phyloP scores from a whole-genome alignment of 352 stramenopile genomes.

The Pythium sukuiense region DNA sequence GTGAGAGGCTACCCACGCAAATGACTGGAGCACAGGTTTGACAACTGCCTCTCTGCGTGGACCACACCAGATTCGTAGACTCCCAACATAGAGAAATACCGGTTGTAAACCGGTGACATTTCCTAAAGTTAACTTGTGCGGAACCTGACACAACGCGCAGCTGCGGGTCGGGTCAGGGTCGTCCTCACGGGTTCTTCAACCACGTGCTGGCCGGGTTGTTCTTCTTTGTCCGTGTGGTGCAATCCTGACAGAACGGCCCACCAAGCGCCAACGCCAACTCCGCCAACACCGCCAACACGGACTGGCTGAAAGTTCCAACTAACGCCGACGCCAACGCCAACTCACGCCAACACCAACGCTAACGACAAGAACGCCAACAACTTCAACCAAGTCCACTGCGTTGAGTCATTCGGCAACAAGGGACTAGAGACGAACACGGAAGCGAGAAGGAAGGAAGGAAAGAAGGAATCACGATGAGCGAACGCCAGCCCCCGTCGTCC shows the following conservation, averaged over 20 bases:
- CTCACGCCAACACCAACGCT: neutral
- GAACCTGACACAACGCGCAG: neutral
- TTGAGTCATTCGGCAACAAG: neutral
- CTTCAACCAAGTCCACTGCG: neutral
- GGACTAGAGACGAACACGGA: neutral
- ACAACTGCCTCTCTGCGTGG: conserved; percentile 9
- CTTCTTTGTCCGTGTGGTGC: conserved; percentile 11
- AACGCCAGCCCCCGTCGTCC: conserved; percentile 13
- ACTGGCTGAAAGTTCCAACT: neutral
- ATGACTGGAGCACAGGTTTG: conserved; percentile 29
- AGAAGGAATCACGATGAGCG: conserved; percentile 10
- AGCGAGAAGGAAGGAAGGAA: neutral
- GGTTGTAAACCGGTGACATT: neutral
- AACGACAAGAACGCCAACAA: neutral
- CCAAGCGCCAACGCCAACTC: conserved; percentile 6
- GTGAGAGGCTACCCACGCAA: conserved; percentile 3
- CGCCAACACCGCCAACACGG: conserved; percentile 4
- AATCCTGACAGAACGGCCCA: conserved; percentile 15
- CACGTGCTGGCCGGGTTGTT: conserved; percentile 4
- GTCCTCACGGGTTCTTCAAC: neutral
- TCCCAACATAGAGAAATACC: conserved; percentile 6
- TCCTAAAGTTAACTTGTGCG: neutral
- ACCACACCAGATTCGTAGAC: conserved; percentile 15
- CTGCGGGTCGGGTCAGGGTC: neutral
- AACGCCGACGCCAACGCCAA: neutral